These are phyloP conservation scores for Gloeophyllum trabeum DNA, from an alignment of 768 basidiomycete genomes.

Conservation along the genomic window DNA sequence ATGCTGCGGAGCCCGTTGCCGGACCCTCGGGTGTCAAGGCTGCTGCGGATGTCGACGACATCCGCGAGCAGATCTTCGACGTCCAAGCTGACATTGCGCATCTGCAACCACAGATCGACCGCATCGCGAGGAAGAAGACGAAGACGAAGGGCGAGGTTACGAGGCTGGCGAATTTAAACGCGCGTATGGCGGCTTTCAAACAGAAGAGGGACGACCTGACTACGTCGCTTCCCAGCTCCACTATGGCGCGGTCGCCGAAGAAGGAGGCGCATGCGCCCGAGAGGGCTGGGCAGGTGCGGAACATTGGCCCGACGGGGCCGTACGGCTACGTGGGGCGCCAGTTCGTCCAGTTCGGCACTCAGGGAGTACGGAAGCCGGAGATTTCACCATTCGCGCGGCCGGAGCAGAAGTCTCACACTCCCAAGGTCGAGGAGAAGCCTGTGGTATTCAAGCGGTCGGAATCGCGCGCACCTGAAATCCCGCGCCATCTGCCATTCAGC, in stretches of 20 bases:
- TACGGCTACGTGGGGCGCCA: background rate
- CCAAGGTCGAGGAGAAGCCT: too few relatives aligned
- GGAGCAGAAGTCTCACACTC: background rate
- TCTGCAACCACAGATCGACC: conserved; percentile 1
- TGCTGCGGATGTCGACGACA: conserved; percentile 1
- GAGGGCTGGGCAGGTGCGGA: too few relatives aligned
- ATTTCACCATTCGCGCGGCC: background rate
- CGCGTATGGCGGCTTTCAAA: background rate
- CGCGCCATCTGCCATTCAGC: too few relatives aligned
- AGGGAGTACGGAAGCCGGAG: background rate
- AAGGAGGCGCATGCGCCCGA: too few relatives aligned
- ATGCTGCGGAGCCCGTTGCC: too few relatives aligned
- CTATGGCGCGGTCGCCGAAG: background rate
- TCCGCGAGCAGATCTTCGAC: conserved; percentile 6
- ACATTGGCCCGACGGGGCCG: background rate
- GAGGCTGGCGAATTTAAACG: conserved; percentile 8
- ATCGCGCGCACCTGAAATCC: too few relatives aligned
- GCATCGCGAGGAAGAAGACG: conserved; percentile 4
- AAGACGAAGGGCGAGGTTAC: conserved; percentile 12
- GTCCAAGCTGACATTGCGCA: conserved; percentile 3
- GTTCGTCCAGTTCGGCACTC: background rate
- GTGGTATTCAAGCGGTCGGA: too few relatives aligned
- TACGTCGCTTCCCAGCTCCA: background rate
- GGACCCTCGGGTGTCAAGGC: background rate
- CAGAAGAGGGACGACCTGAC: background rate